Conservation (phyloP, 495 filamentous ascomycete species). For the Trypethelium eluteriae region DNA sequence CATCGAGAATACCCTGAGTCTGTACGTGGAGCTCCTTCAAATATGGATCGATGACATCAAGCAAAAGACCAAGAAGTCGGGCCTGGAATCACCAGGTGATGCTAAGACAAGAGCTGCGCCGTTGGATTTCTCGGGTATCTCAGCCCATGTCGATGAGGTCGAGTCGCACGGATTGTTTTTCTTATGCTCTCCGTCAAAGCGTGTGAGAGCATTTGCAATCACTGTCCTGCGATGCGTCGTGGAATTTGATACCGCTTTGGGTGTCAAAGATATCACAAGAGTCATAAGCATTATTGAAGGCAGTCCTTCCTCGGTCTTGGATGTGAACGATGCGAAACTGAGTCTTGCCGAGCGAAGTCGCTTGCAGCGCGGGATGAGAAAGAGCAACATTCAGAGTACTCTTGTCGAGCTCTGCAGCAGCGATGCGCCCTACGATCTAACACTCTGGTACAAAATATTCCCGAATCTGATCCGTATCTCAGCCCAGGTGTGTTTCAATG, state of each 20-base stretch:
- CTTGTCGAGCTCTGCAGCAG: conserved; percentile 92
- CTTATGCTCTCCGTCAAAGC: conserved; percentile 85
- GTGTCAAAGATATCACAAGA: conserved; percentile 61
- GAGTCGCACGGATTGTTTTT: conserved; percentile 98
- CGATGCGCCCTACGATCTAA: conserved; percentile 88
- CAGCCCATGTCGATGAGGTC: conserved; percentile 90
- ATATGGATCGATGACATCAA: conserved; percentile 98
- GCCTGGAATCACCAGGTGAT: conserved; percentile 53
- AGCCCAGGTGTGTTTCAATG: conserved; percentile 82
- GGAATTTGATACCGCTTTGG: conserved; percentile 84
- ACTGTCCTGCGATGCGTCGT: conserved; percentile 86
- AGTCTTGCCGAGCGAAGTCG: conserved; percentile 88
- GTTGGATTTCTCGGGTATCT: conserved; percentile 76
- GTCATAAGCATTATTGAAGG: conserved; percentile 89
- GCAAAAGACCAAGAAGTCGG: conserved; percentile 68
- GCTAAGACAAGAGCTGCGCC: conserved; percentile 57
- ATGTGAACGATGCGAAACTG: conserved; percentile 84
- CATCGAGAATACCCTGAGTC: conserved; percentile 83
- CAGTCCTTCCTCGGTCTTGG: conserved; percentile 79
- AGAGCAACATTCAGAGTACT: conserved; percentile 74
- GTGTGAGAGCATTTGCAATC: conserved; percentile 82
- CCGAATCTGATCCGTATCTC: conserved; percentile 89
- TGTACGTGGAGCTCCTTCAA: conserved; percentile 87
- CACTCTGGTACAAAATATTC: conserved; percentile 95
- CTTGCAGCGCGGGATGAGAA: conserved; percentile 81